Evolutionary conservation across 2,329 filamentous ascomycete genomes (phyloP).

Genomic region (Verticillium klebahnii): DNA sequence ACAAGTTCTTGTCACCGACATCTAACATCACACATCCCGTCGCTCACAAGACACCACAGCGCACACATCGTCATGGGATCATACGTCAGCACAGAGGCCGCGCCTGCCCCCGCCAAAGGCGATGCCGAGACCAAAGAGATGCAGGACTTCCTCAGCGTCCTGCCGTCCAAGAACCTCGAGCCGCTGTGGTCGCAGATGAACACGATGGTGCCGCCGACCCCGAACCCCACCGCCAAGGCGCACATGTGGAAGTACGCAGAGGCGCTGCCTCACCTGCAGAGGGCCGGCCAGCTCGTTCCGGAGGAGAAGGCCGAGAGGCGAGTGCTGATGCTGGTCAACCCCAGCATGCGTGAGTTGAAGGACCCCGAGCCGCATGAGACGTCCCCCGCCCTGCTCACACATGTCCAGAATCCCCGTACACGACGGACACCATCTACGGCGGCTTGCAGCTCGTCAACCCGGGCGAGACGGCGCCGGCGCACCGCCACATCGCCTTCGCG

Average conservation of each 20-base stretch:
- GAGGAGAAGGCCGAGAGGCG: conserved; percentile 35
- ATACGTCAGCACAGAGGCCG: conserved; percentile 2
- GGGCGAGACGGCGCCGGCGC: conserved; percentile 49
- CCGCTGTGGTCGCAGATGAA: conserved; percentile 47
- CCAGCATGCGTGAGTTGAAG: conserved; percentile 24
- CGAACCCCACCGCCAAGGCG: conserved; percentile 36
- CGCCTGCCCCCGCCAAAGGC: neutral
- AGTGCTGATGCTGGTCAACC: conserved; percentile 38
- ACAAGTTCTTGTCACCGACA: neutral
- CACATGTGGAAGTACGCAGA: conserved; percentile 32
- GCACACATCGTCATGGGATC: neutral
- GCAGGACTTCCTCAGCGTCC: conserved; percentile 20
- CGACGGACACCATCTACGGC: conserved; percentile 54
- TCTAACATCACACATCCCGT: neutral
- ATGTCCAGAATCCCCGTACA: conserved; percentile 43
- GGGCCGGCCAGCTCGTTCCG: conserved; percentile 28
- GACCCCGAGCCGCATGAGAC: neutral
- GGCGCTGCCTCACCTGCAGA: conserved; percentile 26
- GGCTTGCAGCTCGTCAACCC: conserved; percentile 54
- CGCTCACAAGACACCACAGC: neutral
- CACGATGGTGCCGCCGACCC: conserved; percentile 38
- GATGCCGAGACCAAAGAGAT: conserved; percentile 18
- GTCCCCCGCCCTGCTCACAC: neutral
- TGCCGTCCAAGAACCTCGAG: conserved; percentile 25
- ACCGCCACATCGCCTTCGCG: conserved; percentile 52